Evolutionary conservation across 176 grass and related monocot genomes (phyloP).

Genomic region (Carex scoparia): DNA sequence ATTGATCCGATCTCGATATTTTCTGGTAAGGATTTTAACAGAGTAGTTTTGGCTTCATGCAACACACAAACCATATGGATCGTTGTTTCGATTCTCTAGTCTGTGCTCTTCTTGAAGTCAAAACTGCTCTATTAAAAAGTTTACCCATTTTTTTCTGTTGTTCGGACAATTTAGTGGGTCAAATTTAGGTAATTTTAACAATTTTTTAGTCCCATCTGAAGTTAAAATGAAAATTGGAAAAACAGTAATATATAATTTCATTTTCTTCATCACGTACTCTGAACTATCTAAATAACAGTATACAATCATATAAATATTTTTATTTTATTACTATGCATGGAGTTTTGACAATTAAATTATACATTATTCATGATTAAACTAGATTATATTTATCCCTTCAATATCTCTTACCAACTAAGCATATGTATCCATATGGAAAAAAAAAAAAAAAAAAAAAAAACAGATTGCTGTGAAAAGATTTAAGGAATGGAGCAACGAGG

Average conservation of each 20-base stretch:
- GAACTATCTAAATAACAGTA: background rate
- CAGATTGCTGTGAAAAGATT: constrained; percentile 36
- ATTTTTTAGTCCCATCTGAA: background rate
- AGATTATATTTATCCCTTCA: background rate
- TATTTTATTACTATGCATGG: background rate
- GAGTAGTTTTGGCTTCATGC: no score
- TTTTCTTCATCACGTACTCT: background rate
- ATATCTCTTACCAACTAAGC: background rate
- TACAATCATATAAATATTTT: background rate
- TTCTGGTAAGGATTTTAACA: background rate
- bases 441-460: background rate
- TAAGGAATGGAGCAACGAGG: constrained; percentile 22
- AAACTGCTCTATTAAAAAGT: no score
- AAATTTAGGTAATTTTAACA: background rate
- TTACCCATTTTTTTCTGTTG: background rate
- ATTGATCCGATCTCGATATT: background rate
- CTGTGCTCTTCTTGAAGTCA: no score
- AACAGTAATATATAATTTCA: background rate
- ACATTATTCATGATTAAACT: background rate
- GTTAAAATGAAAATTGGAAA: background rate
- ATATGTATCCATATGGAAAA: background rate
- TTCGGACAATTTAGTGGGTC: background rate
- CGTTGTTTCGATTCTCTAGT: no score
- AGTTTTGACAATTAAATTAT: background rate
- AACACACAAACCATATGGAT: no score